Conservation (phyloP, 257 asterid genomes). For the Oldenlandia corymbosa region DNA sequence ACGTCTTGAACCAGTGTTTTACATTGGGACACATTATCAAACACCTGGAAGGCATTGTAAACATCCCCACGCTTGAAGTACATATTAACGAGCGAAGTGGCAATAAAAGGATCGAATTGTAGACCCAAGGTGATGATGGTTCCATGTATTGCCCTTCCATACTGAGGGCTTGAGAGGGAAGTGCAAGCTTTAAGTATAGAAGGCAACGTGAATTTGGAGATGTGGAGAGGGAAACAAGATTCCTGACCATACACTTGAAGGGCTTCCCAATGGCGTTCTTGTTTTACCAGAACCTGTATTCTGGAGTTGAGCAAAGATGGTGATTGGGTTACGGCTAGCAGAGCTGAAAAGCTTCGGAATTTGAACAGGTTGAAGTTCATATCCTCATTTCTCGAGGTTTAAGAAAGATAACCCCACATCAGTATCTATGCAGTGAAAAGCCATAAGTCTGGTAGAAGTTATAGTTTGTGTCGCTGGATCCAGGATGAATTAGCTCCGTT, state of each 20-base stretch:
- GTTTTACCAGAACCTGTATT: conserved; percentile 44
- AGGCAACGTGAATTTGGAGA: conserved; percentile 64
- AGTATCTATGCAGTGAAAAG: no score
- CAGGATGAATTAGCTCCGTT: no score
- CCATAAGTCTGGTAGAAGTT: no score
- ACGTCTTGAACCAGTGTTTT: conserved; percentile 42
- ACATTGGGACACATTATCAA: conserved; percentile 46
- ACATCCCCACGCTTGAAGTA: conserved; percentile 54
- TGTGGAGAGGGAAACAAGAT: conserved; percentile 27
- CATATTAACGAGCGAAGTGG: conserved; percentile 66
- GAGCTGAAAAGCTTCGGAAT: conserved; percentile 29
- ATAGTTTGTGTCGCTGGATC: no score
- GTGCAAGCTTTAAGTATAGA: conserved; percentile 80
- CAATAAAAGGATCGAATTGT: conserved; percentile 52
- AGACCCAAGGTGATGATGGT: conserved; percentile 50
- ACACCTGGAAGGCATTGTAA: conserved; percentile 50
- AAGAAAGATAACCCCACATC: background rate
- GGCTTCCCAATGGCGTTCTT: conserved; percentile 47
- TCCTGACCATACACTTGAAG: conserved; percentile 40
- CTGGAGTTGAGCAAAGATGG: conserved; percentile 23
- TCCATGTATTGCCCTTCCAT: conserved; percentile 60
- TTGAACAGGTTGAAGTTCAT: conserved; percentile 30
- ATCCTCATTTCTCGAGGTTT: conserved; percentile 15
- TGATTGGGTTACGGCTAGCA: conserved; percentile 20
- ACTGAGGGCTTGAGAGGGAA: conserved; percentile 32